These are phyloP conservation scores for Chrysopogon serrulatus DNA, from an alignment of 176 grass and related monocot genomes.

Conservation along the genomic window DNA sequence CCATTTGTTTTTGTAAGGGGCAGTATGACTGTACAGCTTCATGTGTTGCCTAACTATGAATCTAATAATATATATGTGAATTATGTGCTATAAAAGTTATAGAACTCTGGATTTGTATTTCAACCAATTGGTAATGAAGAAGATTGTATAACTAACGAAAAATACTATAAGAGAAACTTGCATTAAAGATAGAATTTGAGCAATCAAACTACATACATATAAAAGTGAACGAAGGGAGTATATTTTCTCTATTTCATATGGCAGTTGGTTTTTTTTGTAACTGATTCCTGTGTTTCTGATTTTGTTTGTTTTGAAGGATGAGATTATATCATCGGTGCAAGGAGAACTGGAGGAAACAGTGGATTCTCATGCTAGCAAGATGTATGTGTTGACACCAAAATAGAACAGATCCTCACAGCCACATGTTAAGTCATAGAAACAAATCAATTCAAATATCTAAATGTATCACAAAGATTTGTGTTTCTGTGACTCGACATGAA, in stretches of 20 bases:
- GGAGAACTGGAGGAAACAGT: conserved; percentile 17
- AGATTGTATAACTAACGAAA: too few relatives aligned
- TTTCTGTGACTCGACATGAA: not conserved
- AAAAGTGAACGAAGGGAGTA: not conserved
- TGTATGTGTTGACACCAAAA: conserved; percentile 38
- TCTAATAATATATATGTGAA: not conserved
- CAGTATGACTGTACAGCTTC: not conserved
- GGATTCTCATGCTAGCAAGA: conserved; percentile 37
- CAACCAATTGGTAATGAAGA: not conserved
- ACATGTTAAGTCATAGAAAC: not conserved
- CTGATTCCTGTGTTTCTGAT: not conserved
- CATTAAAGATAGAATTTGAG: not conserved
- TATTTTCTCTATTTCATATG: not conserved
- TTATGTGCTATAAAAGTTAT: not conserved
- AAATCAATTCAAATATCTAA: not conserved
- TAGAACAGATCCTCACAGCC: not conserved
- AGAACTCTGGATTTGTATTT: not conserved
- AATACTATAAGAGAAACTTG: too few relatives aligned
- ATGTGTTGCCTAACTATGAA: not conserved
- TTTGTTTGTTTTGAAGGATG: conserved; percentile 22
- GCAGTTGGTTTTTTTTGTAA: not conserved
- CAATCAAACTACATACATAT: not conserved
- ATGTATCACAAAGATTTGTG: not conserved
- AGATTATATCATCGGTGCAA: conserved; percentile 19
- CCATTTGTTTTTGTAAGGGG: not conserved